Evolutionary conservation across 1,284 basidiomycete species (phyloP).

Genomic region (Mycena sp.): DNA sequence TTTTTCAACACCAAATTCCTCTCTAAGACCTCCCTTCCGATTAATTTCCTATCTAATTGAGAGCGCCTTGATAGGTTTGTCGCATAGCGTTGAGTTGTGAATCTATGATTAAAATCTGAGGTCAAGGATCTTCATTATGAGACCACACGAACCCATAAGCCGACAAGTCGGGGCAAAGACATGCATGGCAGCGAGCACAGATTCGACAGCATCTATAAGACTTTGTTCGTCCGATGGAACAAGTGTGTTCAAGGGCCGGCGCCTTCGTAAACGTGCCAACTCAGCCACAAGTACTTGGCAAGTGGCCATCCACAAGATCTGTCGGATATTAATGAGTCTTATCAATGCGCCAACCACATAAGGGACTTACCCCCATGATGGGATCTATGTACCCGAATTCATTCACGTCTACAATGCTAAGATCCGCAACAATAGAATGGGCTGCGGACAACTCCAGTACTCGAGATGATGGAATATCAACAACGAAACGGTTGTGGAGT

Average conservation of each 20-base stretch:
- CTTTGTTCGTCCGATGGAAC: background rate
- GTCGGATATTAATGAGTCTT: background rate
- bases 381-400: slow-evolving; percentile 34
- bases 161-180: background rate
- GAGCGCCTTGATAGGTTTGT: too few relatives aligned
- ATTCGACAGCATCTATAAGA: background rate
- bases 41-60: too few relatives aligned
- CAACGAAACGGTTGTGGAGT: slow-evolving; percentile 29
- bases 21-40: too few relatives aligned
- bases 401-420: slow-evolving; percentile 11
- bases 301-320: slow-evolving; percentile 32
- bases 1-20: too few relatives aligned
- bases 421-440: slow-evolving; percentile 18
- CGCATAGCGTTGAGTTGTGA: too few relatives aligned
- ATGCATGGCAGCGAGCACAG: background rate
- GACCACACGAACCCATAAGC: background rate
- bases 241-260: background rate
- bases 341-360: background rate
- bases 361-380: slow-evolving; percentile 35
- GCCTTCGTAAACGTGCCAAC: background rate
- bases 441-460: slow-evolving; percentile 23
- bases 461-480: slow-evolving; percentile 12
- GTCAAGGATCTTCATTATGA: too few relatives aligned
- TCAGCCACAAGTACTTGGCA: slow-evolving; percentile 31
- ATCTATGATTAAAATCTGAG: too few relatives aligned